These are phyloP conservation scores for Neostapfia colusana DNA, from an alignment of 176 grass and related monocot species.

Conservation along the genomic window DNA sequence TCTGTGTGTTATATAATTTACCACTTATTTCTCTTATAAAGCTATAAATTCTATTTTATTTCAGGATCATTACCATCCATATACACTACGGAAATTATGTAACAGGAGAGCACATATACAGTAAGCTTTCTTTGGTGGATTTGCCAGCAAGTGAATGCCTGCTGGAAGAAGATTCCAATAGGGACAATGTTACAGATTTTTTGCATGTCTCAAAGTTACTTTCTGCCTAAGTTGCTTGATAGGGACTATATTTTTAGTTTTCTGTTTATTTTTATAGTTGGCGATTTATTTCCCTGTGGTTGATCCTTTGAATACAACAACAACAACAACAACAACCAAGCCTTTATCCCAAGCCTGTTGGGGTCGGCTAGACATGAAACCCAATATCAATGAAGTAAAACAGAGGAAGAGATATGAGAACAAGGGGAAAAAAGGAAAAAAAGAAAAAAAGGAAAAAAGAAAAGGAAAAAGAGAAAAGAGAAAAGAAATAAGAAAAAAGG, in stretches of 20 bases:
- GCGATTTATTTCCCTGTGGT: constrained; percentile 1
- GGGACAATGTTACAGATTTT: constrained; percentile 82
- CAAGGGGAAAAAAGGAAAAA: too few species aligned
- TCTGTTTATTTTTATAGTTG: constrained; percentile 22
- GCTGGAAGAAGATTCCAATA: constrained; percentile 72
- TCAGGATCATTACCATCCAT: constrained; percentile 96
- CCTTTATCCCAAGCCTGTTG: too few species aligned
- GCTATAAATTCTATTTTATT: constrained; percentile 40
- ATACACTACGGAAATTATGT: constrained; percentile 85
- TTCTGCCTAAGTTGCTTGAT: constrained; percentile 76
- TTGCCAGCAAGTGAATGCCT: constrained; percentile 85
- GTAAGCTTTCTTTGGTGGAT: constrained; percentile 97
- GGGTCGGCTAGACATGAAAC: too few species aligned
- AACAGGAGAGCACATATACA: constrained; percentile 78
- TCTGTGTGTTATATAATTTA: background rate
- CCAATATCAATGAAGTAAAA: too few species aligned
- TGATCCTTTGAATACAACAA: too few species aligned
- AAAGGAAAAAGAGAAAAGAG: too few species aligned
- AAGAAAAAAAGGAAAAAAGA: too few species aligned
- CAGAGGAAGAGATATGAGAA: too few species aligned
- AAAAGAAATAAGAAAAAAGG: too few species aligned
- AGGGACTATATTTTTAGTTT: constrained; percentile 4
- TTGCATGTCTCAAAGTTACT: constrained; percentile 96
- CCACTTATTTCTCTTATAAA: constrained; percentile 19
- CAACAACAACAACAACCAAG: too few species aligned